Evolutionary conservation across 169 alveolate genomes (phyloP), one percentile per base, ranked within the genome.

Genomic region (Cryptosporidium tyzzeri): DNA sequence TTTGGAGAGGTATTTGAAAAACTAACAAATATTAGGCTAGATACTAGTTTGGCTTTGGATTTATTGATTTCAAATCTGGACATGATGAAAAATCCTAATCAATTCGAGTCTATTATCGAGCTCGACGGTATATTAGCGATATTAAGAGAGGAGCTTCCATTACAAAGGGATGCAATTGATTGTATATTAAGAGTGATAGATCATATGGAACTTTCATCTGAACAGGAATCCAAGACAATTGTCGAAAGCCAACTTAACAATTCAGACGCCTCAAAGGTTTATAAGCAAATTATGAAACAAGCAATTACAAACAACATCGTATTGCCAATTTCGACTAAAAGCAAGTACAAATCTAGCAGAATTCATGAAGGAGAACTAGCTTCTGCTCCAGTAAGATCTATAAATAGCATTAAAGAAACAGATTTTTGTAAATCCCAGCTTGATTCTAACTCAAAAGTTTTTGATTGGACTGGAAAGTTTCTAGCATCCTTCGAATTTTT

Each of bases 141-240:
- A 23, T 48, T 80, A 23, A 31, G 44, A 12, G 67, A 29, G 3
- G 75, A 80, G 53, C 65, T 80, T 33, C 67, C 89, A 8, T 26
- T 80, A 35, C 89, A 80, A 80, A 80, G 89, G 23, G 89, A 80
- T 29, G 89, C 89, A 3, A 23, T 80, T 31, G 89, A 80, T 45
- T 80, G 89, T 14, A 80, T 80, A 41, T 21, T 80, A 45, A 59
- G 50, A 62, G 59, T 80, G 33, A 37, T 62, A n/a, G 89, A 80
- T 55, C 61, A 62, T 31, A 50, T 65, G 29, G 33, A 80, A 23
- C 41, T 31, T 9, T 44, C 84, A n/a, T 70, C 65, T 14, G 35
- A 33, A 3, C 6, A 14, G 1, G 31, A 35, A 23, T 48, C 10
- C 35, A 26, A 37, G 0, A 37, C 16, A 18, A 29, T n/a, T 18